Evolutionary conservation across 768 basidiomycete species (phyloP).

Genomic region (Austroboletus festivus): DNA sequence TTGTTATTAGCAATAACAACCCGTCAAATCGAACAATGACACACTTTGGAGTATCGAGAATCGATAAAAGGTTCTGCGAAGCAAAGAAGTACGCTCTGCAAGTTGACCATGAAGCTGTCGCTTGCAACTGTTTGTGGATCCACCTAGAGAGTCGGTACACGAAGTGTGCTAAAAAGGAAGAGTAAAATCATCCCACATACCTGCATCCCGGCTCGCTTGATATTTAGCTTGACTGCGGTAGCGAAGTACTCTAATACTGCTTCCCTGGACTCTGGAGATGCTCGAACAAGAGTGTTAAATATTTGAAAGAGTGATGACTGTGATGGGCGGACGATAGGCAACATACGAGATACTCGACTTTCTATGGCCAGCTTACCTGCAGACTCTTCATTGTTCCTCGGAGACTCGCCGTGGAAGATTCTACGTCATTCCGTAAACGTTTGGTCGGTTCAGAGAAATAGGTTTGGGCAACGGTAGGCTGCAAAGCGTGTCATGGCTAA

Average conservation of each 20-base stretch:
- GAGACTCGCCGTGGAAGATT: constrained; percentile 81
- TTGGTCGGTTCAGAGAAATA: constrained; percentile 89
- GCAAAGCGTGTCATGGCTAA: constrained; percentile 6
- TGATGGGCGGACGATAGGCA: constrained; percentile 1
- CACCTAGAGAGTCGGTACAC: constrained; percentile 60
- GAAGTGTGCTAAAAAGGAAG: neutral
- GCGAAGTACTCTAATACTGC: constrained; percentile 82
- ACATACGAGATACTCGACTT: neutral
- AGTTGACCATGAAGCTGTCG: constrained; percentile 91
- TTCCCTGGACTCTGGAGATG: constrained; percentile 75
- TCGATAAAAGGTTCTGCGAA: constrained; percentile 97
- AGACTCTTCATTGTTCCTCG: constrained; percentile 82
- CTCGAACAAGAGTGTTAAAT: constrained; percentile 84
- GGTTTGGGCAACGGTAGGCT: constrained; percentile 73
- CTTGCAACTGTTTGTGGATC: constrained; percentile 82
- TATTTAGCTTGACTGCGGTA: constrained; percentile 68
- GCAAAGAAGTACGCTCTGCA: constrained; percentile 76
- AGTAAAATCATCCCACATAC: constrained; percentile 32
- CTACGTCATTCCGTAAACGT: constrained; percentile 67
- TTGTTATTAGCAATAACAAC: constrained; percentile 4
- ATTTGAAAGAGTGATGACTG: constrained; percentile 76
- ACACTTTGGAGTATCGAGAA: constrained; percentile 80
- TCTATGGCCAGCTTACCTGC: constrained; percentile 49
- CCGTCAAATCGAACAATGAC: neutral
- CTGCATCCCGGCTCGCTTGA: constrained; percentile 88